These are phyloP conservation scores for Termitomyces sp. DNA, from an alignment of 768 basidiomycete genomes.

Conservation along the genomic window DNA sequence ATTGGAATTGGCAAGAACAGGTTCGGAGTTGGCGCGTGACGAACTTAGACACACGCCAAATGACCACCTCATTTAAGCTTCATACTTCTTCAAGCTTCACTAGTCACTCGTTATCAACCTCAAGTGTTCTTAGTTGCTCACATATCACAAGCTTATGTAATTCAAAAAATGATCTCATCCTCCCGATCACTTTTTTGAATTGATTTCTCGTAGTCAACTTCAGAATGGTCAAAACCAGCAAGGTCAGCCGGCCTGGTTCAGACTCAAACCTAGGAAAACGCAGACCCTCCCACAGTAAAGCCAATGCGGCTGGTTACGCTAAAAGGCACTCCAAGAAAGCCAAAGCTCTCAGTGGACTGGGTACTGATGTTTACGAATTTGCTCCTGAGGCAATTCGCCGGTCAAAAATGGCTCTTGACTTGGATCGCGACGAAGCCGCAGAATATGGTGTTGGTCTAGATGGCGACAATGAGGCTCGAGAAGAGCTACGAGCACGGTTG, in stretches of 20 bases:
- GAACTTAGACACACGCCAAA: no score
- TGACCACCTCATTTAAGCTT: no score
- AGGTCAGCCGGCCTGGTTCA: background rate
- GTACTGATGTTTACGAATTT: constrained; percentile 63
- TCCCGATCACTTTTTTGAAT: background rate
- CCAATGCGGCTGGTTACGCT: constrained; percentile 44
- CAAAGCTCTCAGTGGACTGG: constrained; percentile 20
- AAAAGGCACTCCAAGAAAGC: constrained; percentile 45
- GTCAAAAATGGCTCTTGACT: constrained; percentile 43
- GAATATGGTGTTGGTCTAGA: constrained; percentile 36
- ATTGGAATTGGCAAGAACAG: no score
- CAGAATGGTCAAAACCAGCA: constrained; percentile 6
- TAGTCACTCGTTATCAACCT: no score
- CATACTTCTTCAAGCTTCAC: no score
- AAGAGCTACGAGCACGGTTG: constrained; percentile 38
- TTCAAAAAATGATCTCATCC: constrained; percentile 1
- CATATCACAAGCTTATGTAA: background rate
- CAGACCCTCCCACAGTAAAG: constrained; percentile 20
- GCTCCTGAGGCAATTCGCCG: constrained; percentile 44
- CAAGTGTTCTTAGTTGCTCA: no score
- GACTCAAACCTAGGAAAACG: constrained; percentile 11
- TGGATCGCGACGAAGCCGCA: constrained; percentile 51
- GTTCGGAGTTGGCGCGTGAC: no score
- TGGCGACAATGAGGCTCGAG: constrained; percentile 34
- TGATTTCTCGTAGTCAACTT: background rate